phyloP scores from a whole-genome alignment of 2,329 filamentous ascomycete genomes.

The Calonectria fujianensis region DNA sequence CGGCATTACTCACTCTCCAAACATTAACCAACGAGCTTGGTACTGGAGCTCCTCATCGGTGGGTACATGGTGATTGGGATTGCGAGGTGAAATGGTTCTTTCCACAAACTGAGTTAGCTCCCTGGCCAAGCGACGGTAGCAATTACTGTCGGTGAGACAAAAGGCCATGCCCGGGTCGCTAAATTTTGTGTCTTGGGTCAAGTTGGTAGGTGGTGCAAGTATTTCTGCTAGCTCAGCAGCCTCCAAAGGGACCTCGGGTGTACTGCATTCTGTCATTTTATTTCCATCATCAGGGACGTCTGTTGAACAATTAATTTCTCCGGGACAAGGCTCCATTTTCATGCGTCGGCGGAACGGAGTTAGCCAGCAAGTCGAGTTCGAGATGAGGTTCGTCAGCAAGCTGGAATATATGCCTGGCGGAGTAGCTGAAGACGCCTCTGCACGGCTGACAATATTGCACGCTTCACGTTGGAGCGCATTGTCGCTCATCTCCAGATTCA shows the following conservation, averaged over 20 bases:
- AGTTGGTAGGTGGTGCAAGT: neutral
- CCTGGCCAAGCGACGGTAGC: conserved; percentile 45
- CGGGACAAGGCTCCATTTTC: neutral
- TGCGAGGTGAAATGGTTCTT: conserved; percentile 54
- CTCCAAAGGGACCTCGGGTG: neutral
- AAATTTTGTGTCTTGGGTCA: neutral
- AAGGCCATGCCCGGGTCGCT: conserved; percentile 19
- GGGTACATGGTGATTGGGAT: conserved; percentile 51
- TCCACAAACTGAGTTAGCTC: conserved; percentile 50
- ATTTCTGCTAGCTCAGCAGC: neutral
- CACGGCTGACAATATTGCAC: conserved; percentile 33
- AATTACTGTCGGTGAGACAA: conserved; percentile 47
- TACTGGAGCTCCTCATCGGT: conserved; percentile 59
- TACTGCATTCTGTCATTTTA: neutral
- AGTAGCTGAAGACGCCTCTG: conserved; percentile 37
- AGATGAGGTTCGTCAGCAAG: conserved; percentile 28
- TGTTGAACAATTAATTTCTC: neutral
- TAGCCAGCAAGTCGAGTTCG: conserved; percentile 25
- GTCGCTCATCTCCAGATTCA: conserved; percentile 36
- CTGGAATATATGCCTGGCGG: conserved; percentile 20
- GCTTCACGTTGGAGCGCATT: conserved; percentile 48
- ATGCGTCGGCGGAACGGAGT: conserved; percentile 30
- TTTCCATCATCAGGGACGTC: neutral
- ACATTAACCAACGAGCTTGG: conserved; percentile 58
- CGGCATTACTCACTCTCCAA: conserved; percentile 49